Evolutionary conservation across 192 early-diverging fungal genomes (phyloP).

Genomic region (Mortierella antarctica): DNA sequence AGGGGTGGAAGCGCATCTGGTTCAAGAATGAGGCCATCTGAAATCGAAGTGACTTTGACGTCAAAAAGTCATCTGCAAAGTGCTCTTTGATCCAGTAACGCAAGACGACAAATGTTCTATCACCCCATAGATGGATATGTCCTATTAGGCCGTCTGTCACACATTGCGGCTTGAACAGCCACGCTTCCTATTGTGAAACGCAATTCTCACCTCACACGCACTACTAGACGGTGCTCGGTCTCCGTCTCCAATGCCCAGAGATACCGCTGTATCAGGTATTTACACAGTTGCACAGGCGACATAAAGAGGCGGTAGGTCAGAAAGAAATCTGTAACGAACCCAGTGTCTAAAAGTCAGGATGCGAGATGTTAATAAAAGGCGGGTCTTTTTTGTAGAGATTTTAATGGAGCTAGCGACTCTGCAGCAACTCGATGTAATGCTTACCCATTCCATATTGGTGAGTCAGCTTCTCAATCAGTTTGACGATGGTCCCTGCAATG

Average conservation of each 20-base stretch:
- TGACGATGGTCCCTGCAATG: conserved; percentile 62
- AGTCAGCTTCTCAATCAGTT: conserved; percentile 67
- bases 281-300: conserved; percentile 63
- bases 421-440: background rate
- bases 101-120: conserved; percentile 64
- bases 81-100: conserved; percentile 67
- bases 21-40: conserved; percentile 58
- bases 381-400: background rate
- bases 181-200: background rate
- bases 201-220: conserved; percentile 57
- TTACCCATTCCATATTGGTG: conserved; percentile 59
- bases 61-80: conserved; percentile 61
- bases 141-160: background rate
- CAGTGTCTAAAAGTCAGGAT: conserved; percentile 51
- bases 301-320: conserved; percentile 65
- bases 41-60: conserved; percentile 59
- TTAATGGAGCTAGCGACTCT: background rate
- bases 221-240: conserved; percentile 51
- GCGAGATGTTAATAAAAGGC: conserved; percentile 1
- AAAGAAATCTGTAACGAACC: conserved; percentile 65
- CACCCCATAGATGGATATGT: background rate
- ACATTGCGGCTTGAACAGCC: too few species aligned
- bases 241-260: conserved; percentile 62
- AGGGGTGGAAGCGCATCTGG: conserved; percentile 51
- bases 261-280: conserved; percentile 63